Percentiles rank a stretch among this genome's conserved stretches.
These are phyloP conservation scores for Rhizomucor pusillus DNA, from an alignment of 371 early-diverging fungal genomes.

Conservation along the genomic window DNA sequence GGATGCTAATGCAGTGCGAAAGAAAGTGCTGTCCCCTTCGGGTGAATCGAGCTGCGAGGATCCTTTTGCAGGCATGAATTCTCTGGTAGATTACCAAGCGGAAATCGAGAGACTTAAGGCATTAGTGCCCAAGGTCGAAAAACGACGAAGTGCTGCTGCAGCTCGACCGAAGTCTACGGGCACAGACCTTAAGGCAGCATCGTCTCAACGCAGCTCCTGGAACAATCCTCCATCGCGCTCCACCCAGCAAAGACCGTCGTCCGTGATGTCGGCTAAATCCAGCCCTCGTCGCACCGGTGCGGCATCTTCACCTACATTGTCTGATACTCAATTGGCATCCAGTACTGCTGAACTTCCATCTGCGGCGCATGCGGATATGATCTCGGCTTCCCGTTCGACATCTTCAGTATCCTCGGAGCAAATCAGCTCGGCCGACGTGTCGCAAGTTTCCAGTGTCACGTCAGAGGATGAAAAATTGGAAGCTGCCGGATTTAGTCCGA, in stretches of 20 bases:
- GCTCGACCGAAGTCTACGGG: conserved; percentile 13
- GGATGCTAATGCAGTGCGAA: conserved; percentile 11
- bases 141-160: conserved; percentile 13
- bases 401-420: conserved; percentile 2
- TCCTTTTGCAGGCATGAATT: conserved; percentile 52
- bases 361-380: neutral
- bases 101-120: conserved; percentile 47
- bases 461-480: conserved; percentile 4
- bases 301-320: neutral
- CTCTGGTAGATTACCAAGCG: conserved; percentile 36
- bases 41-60: conserved; percentile 10
- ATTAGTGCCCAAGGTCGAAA: conserved; percentile 37
- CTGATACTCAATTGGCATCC: neutral
- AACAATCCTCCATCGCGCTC: conserved; percentile 9
- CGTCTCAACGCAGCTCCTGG: conserved; percentile 7
- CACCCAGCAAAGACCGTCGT: neutral
- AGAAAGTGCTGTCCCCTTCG: conserved; percentile 8
- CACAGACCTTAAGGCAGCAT: conserved; percentile 1
- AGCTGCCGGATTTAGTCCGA: neutral
- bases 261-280: neutral
- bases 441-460: conserved; percentile 4
- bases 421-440: neutral
- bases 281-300: neutral
- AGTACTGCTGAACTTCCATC: neutral
- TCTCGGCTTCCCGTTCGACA: conserved; percentile 1